Evolutionary conservation across 169 alveolate genomes (phyloP), one percentile per base, ranked within the genome.

Genomic region (Amoebophrya sp.): DNA sequence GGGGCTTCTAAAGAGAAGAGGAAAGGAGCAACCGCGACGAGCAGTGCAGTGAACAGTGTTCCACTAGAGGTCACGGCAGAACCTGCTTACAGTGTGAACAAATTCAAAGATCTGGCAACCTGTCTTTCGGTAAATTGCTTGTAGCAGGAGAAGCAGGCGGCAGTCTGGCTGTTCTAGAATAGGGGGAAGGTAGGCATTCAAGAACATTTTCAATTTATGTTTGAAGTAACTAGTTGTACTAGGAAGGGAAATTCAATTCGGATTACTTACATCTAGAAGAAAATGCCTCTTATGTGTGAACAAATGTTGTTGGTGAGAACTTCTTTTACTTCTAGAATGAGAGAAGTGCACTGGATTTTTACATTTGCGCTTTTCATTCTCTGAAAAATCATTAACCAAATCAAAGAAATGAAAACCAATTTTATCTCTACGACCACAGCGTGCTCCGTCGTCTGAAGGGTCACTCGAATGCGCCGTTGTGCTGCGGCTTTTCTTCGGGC

Each of bases 101-200:
- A 65, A 36, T 65, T 65, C 83, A 65, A 65, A 36, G 83, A 65
- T 36, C n/a, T 65, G 39, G n/a, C 83, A 12, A 65, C 83, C 83
- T 65, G 83, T 36, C 2, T 65, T 6, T 10, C 3, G 33, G 33
- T 18, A 65, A 65, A 26, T 36, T 65, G 83, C 83, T 65, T 0
- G 83, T 65, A 29, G 83, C 36, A 65, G 83, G 83, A 29, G 83
- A 65, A 36, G 83, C 83, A 65, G 83, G 83, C 18, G 83, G 83
- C 83, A 6, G 33, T 6, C 83, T 65, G 2, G 83, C 83, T 6
- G 83, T 65, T 29, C 18, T 65, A 65, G 83, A 65, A 26, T 65
- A 36, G 83, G 1, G 36, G 33, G 83, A 65, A 36, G 83, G 83
- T 26, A 65, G 83, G 83, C n/a, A 65, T 36, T 14, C n/a, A n/a